Evolutionary conservation across 2,329 filamentous ascomycete genomes (phyloP).

Genomic region (Fusarium multiceps): DNA sequence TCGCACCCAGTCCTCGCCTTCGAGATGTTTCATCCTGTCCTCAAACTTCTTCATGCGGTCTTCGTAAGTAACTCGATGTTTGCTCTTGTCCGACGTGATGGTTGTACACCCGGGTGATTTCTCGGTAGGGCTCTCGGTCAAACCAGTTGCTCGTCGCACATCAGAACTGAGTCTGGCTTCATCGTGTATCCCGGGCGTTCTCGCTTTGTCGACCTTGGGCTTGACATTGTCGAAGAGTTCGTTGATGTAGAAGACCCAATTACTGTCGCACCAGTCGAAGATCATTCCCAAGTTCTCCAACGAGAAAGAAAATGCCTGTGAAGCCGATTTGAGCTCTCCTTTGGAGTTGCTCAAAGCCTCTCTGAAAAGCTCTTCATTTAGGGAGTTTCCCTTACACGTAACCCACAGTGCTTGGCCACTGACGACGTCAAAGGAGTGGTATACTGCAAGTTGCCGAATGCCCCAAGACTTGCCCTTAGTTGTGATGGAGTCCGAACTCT

Average conservation of each 20-base stretch:
- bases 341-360: neutral
- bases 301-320: neutral
- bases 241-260: conserved; percentile 34
- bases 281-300: conserved; percentile 17
- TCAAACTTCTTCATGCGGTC: neutral
- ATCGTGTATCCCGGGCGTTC: conserved; percentile 4
- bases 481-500: neutral
- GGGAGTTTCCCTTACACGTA: conserved; percentile 22
- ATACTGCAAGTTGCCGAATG: conserved; percentile 28
- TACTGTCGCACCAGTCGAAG: conserved; percentile 31
- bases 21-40: neutral
- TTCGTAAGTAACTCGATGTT: neutral
- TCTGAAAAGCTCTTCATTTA: conserved; percentile 2
- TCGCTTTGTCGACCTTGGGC: neutral
- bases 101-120: neutral
- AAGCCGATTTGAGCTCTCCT: neutral
- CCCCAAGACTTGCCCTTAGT: neutral
- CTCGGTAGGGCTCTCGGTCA: neutral
- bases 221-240: conserved; percentile 5
- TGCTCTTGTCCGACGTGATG: neutral
- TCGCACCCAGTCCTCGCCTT: neutral
- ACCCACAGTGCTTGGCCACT: conserved; percentile 18
- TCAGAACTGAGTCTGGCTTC: neutral
- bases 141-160: neutral
- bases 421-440: conserved; percentile 29